Percentiles rank a stretch among this genome's conserved stretches.
These are phyloP conservation scores for Bidens hawaiensis DNA, from an alignment of 140 eudicot species.

Conservation along the genomic window DNA sequence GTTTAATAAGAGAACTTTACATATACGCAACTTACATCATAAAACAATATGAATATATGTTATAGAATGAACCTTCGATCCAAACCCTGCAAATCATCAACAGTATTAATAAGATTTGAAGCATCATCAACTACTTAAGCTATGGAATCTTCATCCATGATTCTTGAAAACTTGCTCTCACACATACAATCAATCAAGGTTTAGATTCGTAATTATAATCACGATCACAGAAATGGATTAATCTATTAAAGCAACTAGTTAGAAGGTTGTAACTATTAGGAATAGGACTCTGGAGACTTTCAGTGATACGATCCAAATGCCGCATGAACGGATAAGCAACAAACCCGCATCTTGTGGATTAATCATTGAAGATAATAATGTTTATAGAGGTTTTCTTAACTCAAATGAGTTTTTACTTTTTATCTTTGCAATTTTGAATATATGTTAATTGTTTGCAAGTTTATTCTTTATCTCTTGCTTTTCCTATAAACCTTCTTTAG, in stretches of 20 bases:
- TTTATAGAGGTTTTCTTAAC: too few relatives aligned
- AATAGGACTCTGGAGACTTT: background rate
- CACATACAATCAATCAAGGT: background rate
- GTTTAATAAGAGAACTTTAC: background rate
- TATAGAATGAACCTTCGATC: background rate
- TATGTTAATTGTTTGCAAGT: too few relatives aligned
- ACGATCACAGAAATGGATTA: background rate
- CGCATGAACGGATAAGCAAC: too few relatives aligned
- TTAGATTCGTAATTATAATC: background rate
- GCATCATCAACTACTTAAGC: background rate
- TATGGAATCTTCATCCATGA: background rate
- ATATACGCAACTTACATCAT: constrained; percentile 8
- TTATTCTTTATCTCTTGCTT: too few relatives aligned
- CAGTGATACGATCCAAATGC: too few relatives aligned
- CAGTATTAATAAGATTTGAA: constrained; percentile 1
- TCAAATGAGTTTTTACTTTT: too few relatives aligned
- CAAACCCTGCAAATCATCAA: constrained; percentile 20
- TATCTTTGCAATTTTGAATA: too few relatives aligned
- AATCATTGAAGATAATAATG: too few relatives aligned
- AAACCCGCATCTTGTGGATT: too few relatives aligned
- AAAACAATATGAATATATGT: constrained; percentile 5
- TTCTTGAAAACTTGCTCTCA: background rate
- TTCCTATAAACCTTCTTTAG: too few relatives aligned
- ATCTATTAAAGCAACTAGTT: background rate
- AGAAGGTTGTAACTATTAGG: background rate